phyloP scores from a whole-genome alignment of 305 asterid genomes.

The Fraxinus albicans region DNA sequence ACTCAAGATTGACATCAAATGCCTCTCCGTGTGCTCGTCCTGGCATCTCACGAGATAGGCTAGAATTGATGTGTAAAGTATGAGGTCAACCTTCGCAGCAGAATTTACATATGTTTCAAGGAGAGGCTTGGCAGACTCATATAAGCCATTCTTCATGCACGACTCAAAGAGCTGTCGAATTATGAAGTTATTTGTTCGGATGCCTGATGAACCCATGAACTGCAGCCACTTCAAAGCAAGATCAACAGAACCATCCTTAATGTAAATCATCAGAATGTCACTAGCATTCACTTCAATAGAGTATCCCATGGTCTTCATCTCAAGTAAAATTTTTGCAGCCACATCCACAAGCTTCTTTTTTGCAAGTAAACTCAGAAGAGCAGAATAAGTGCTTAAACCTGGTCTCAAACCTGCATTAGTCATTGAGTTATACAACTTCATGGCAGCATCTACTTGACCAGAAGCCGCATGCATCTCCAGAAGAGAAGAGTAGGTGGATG shows the following conservation, averaged over 20 bases:
- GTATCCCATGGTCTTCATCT: slow-evolving; percentile 97
- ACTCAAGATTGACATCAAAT: slow-evolving; percentile 92
- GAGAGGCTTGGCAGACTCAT: slow-evolving; percentile 90
- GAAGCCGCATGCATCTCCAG: slow-evolving; percentile 94
- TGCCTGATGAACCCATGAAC: slow-evolving; percentile 92
- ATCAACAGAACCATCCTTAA: slow-evolving; percentile 89
- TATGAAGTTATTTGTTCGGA: slow-evolving; percentile 92
- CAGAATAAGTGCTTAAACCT: slow-evolving; percentile 75
- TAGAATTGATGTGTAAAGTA: slow-evolving; percentile 88
- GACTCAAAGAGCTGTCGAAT: slow-evolving; percentile 91
- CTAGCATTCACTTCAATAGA: slow-evolving; percentile 94
- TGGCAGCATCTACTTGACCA: slow-evolving; percentile 87
- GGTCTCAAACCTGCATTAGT: slow-evolving; percentile 89
- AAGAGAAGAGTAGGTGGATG: slow-evolving; percentile 92
- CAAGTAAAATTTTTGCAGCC: slow-evolving; percentile 92
- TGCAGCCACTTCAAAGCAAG: slow-evolving; percentile 92
- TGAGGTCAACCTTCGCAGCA: slow-evolving; percentile 84
- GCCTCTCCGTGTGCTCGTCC: slow-evolving; percentile 83
- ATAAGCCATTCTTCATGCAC: slow-evolving; percentile 90
- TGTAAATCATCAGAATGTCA: slow-evolving; percentile 92
- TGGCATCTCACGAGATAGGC: slow-evolving; percentile 94
- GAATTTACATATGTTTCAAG: slow-evolving; percentile 79
- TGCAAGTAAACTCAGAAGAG: slow-evolving; percentile 73
- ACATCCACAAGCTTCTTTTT: slow-evolving; percentile 92
- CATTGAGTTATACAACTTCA: slow-evolving; percentile 97